Percentiles rank a stretch among this genome's conserved stretches.
Conservation (phyloP, 176 grass and related monocot genomes). For the Eleusine coracana region DNA sequence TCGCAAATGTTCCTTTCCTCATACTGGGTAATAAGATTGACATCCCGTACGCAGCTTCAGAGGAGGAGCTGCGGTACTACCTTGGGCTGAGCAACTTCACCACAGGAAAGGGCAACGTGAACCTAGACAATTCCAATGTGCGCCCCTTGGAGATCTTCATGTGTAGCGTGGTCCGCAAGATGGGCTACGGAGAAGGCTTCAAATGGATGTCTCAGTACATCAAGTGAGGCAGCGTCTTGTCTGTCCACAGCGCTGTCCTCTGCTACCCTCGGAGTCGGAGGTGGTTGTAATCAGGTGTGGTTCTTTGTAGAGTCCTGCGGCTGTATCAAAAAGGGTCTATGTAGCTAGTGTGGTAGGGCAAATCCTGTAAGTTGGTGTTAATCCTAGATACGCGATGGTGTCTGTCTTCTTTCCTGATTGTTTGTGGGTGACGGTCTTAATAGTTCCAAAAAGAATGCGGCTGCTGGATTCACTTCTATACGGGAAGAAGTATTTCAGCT, state of each 20-base stretch:
- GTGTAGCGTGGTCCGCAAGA: constrained; percentile 69
- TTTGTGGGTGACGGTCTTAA: constrained; percentile 14
- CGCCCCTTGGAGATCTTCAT: constrained; percentile 70
- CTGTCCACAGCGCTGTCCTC: background rate
- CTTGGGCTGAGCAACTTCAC: constrained; percentile 74
- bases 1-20: constrained; percentile 55
- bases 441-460: background rate
- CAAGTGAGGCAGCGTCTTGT: constrained; percentile 38
- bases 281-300: constrained; percentile 27
- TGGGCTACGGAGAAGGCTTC: constrained; percentile 67
- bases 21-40: constrained; percentile 62
- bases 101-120: constrained; percentile 62
- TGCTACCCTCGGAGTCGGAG: constrained; percentile 8
- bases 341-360: constrained; percentile 37
- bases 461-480: constrained; percentile 21
- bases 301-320: constrained; percentile 25
- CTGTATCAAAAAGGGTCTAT: constrained; percentile 28
- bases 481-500: constrained; percentile 19
- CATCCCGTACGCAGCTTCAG: constrained; percentile 59
- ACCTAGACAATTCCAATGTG: constrained; percentile 52
- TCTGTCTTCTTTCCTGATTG: constrained; percentile 36
- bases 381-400: constrained; percentile 30
- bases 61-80: constrained; percentile 70
- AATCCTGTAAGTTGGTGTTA: constrained; percentile 39
- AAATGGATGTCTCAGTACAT: constrained; percentile 78